Evolutionary conservation across 2,329 filamentous ascomycete genomes (phyloP), one percentile per base, ranked within the genome.

Genomic region (Xylogone sp.): DNA sequence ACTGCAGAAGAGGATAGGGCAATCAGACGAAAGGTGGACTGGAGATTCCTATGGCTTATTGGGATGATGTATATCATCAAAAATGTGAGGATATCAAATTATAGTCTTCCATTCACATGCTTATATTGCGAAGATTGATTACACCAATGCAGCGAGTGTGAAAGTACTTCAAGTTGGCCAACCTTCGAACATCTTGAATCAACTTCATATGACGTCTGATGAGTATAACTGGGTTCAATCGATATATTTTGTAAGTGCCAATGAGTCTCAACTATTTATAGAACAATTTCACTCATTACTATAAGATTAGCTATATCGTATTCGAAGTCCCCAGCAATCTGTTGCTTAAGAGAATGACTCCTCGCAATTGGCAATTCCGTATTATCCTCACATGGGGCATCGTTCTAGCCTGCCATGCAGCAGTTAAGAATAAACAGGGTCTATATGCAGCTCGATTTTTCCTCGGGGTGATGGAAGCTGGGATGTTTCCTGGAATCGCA

Each of bases 11-110:
- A 74, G 45, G 71, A 71, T 46, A 64, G 60, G 27, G 52, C 56
- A 1, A 70, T 74, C 53, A 69, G 70, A 63, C 58, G 62, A 46
- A 75, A 74, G 53, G 70, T 75, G 3, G 65, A 73, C 46, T 51
- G 57, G 45, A 60, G 65, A 9, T 71, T 73, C 50, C 52, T 71
- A 4, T 54, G 65, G 16, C 58, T 74, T 7, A 71, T 73, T 39
- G 70, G 67, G 1, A 50, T 71, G 6, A 69, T 72, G 60, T 73
- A 69, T 54, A 65, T 73, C 58, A 67, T 74, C 47, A 75, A 75
- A 47, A 66, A 69, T 53, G 66, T 69, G 49, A 44, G 60, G 49
- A 45, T 45, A 48, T 27, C 44, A 43, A 55, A 21, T 21, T 18
- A 42, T 46, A n/a, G 45, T 12, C 12, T 20, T 39, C 7, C 9